These are phyloP conservation scores for Letharia columbiana DNA, from an alignment of 495 filamentous ascomycete genomes.

Conservation along the genomic window DNA sequence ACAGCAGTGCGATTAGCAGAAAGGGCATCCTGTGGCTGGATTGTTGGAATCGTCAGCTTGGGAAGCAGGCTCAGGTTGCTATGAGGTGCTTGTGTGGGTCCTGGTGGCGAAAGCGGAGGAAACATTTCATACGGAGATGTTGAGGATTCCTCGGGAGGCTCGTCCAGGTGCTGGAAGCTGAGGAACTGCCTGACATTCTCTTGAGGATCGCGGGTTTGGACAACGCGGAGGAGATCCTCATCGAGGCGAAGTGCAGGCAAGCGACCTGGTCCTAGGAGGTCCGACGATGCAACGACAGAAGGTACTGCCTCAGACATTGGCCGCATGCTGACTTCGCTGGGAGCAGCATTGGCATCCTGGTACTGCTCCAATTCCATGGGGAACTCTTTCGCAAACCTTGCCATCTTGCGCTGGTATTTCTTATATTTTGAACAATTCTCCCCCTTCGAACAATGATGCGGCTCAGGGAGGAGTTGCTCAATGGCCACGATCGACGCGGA, in stretches of 20 bases:
- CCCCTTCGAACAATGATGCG: conserved; percentile 82
- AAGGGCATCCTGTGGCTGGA: conserved; percentile 39
- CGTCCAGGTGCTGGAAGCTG: conserved; percentile 58
- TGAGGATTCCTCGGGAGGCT: conserved; percentile 35
- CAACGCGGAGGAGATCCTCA: conserved; percentile 55
- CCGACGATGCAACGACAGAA: conserved; percentile 84
- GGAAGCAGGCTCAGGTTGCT: conserved; percentile 46
- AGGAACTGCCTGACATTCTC: conserved; percentile 89
- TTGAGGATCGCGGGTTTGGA: conserved; percentile 69
- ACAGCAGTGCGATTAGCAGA: conserved; percentile 33
- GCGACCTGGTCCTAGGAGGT: conserved; percentile 63
- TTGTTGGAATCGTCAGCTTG: conserved; percentile 46
- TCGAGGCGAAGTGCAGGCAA: conserved; percentile 58
- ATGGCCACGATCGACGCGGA: conserved; percentile 89
- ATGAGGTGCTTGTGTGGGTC: conserved; percentile 35
- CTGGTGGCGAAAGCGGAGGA: conserved; percentile 34
- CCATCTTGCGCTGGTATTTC: conserved; percentile 61
- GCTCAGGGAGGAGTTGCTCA: conserved; percentile 76
- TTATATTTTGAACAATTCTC: conserved; percentile 77
- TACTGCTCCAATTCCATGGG: conserved; percentile 46
- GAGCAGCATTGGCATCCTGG: conserved; percentile 21
- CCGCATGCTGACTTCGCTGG: conserved; percentile 21
- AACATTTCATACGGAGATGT: conserved; percentile 43
- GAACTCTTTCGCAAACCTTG: conserved; percentile 58
- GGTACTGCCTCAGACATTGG: conserved; percentile 41